These are phyloP conservation scores for Myxozyma neotropica DNA, from an alignment of 805 yeast species.

Conservation along the genomic window DNA sequence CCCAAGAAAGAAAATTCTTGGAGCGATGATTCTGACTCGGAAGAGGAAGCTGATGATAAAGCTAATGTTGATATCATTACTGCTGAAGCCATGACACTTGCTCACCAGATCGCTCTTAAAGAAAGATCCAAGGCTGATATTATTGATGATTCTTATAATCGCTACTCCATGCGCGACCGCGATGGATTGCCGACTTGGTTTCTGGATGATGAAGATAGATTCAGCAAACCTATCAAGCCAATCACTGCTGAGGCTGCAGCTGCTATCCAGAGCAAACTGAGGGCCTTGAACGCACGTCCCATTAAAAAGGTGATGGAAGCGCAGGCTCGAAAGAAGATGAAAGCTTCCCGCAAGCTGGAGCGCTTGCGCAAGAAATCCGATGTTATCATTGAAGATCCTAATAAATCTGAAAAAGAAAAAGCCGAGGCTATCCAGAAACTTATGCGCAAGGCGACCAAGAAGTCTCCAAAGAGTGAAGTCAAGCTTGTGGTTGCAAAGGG, in stretches of 20 bases:
- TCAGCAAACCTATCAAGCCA: constrained; percentile 82
- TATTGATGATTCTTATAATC: constrained; percentile 89
- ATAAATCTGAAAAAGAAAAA: constrained; percentile 89
- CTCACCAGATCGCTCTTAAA: constrained; percentile 92
- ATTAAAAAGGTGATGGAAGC: constrained; percentile 99
- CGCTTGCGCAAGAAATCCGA: constrained; percentile 92
- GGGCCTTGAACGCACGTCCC: constrained; percentile 91
- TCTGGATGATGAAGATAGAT: constrained; percentile 84
- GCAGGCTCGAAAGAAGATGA: constrained; percentile 91
- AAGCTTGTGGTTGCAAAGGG: constrained; percentile 90
- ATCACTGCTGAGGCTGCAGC: constrained; percentile 91
- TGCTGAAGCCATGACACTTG: constrained; percentile 96
- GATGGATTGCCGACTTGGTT: constrained; percentile 98
- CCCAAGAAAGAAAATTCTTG: constrained; percentile 6
- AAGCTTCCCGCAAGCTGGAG: constrained; percentile 84
- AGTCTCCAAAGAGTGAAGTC: constrained; percentile 69
- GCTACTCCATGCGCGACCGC: constrained; percentile 85
- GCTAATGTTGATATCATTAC: constrained; percentile 79
- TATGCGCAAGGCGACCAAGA: constrained; percentile 75
- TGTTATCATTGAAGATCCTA: constrained; percentile 80
- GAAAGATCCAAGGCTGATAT: constrained; percentile 76
- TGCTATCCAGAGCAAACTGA: constrained; percentile 73
- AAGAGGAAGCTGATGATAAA: constrained; percentile 29
- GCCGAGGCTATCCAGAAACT: constrained; percentile 88
- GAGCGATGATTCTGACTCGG: constrained; percentile 43